Evolutionary conservation across 1,284 basidiomycete genomes (phyloP).

Genomic region (Leccinum pachyderme): DNA sequence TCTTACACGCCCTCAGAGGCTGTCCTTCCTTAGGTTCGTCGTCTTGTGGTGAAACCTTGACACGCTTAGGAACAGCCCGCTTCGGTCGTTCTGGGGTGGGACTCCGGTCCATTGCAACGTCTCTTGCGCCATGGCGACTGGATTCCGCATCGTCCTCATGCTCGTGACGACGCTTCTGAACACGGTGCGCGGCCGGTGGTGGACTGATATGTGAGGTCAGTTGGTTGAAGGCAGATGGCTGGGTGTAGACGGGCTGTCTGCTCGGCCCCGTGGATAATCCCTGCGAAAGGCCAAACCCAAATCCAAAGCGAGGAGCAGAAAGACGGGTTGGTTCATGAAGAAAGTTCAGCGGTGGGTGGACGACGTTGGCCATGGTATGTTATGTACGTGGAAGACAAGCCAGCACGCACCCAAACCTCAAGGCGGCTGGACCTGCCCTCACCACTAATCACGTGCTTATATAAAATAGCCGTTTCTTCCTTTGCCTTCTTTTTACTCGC

Average conservation of each 20-base stretch:
- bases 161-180: constrained; percentile 64
- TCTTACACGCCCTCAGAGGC: constrained; percentile 46
- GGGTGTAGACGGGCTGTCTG: constrained; percentile 37
- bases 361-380: constrained; percentile 65
- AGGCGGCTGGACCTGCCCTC: constrained; percentile 27
- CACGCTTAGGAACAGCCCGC: constrained; percentile 64
- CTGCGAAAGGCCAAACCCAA: constrained; percentile 63
- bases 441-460: constrained; percentile 19
- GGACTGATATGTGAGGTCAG: constrained; percentile 42
- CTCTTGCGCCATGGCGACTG: constrained; percentile 39
- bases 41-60: constrained; percentile 44
- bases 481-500: constrained; percentile 34
- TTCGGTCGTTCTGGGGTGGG: constrained; percentile 75
- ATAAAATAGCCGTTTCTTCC: not conserved
- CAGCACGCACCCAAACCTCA: constrained; percentile 17
- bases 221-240: constrained; percentile 52
- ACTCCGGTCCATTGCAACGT: constrained; percentile 77
- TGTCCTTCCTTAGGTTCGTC: constrained; percentile 42
- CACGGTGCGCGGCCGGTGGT: constrained; percentile 38
- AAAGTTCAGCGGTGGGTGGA: constrained; percentile 65
- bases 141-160: constrained; percentile 51
- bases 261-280: constrained; percentile 38
- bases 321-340: constrained; percentile 58
- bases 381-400: constrained; percentile 24
- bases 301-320: constrained; percentile 63